Percentiles rank a stretch among this genome's conserved stretches.
Conservation (phyloP, 78 protist genomes). For the Paulinella micropora region DNA sequence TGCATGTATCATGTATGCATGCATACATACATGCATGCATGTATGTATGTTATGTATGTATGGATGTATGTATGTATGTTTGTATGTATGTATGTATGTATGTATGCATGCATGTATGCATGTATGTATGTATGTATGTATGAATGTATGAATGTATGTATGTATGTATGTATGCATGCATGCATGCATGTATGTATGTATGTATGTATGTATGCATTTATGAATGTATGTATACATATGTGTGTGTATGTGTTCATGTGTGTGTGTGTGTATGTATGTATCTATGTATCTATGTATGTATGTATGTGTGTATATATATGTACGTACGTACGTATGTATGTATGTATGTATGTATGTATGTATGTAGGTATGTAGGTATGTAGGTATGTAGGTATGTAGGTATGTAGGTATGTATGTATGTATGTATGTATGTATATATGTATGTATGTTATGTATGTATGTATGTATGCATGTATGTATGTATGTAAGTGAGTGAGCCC, state of each 20-base stretch:
- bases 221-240: background rate
- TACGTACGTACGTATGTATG: no score
- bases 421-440: background rate
- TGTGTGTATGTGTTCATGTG: background rate
- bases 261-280: no score
- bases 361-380: no score
- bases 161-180: background rate
- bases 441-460: no score
- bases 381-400: no score
- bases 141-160: no score
- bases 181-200: background rate
- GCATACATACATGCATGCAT: background rate
- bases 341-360: no score
- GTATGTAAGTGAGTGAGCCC: no score
- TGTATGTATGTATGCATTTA: background rate
- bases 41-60: background rate
- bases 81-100: background rate
- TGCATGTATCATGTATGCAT: background rate
- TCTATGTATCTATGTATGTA: no score
- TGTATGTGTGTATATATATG: no score
- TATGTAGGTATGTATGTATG: background rate
- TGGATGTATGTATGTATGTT: background rate
- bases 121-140: background rate
- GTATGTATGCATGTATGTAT: no score
- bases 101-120: background rate